A percentile compares a stretch with the other conserved stretches of the same genome.
phyloP scores from a whole-genome alignment of 1,284 basidiomycete genomes.

The Puccinia horiana region DNA sequence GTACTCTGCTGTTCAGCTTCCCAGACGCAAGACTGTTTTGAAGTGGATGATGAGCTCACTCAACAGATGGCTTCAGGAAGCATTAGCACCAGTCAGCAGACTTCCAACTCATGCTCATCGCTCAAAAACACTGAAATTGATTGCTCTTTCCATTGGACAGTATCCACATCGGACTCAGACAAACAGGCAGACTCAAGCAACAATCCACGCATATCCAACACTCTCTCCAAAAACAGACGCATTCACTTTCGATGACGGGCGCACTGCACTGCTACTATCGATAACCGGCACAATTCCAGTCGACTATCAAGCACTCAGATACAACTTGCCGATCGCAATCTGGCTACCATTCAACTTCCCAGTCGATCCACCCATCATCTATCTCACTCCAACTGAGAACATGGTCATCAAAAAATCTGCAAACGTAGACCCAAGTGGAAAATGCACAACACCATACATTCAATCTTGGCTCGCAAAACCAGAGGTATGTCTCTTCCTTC shows the following conservation, averaged over 20 bases:
- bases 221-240: slow-evolving; percentile 86
- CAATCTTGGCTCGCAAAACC: slow-evolving; percentile 76
- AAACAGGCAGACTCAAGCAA: slow-evolving; percentile 68
- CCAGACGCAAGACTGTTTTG: too few species aligned
- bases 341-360: slow-evolving; percentile 87
- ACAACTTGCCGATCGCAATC: slow-evolving; percentile 89
- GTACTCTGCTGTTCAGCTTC: too few species aligned
- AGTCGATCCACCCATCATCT: slow-evolving; percentile 77
- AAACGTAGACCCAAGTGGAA: slow-evolving; percentile 80
- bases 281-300: slow-evolving; percentile 90
- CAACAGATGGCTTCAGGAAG: neutral
- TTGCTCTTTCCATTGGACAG: neutral
- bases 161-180: slow-evolving; percentile 61
- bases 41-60: too few species aligned
- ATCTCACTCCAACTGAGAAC: slow-evolving; percentile 87
- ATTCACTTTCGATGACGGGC: slow-evolving; percentile 93
- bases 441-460: slow-evolving; percentile 70
- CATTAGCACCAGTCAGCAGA: neutral
- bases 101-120: too few species aligned
- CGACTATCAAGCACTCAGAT: slow-evolving; percentile 71
- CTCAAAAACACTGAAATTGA: neutral
- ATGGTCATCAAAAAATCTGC: slow-evolving; percentile 82
- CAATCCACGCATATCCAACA: slow-evolving; percentile 67
- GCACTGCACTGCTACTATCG: slow-evolving; percentile 84
- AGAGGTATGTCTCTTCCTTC: slow-evolving; percentile 66